Evolutionary conservation across 2,329 filamentous ascomycete species (phyloP).

Genomic region (Aspergillus viridinutans): DNA sequence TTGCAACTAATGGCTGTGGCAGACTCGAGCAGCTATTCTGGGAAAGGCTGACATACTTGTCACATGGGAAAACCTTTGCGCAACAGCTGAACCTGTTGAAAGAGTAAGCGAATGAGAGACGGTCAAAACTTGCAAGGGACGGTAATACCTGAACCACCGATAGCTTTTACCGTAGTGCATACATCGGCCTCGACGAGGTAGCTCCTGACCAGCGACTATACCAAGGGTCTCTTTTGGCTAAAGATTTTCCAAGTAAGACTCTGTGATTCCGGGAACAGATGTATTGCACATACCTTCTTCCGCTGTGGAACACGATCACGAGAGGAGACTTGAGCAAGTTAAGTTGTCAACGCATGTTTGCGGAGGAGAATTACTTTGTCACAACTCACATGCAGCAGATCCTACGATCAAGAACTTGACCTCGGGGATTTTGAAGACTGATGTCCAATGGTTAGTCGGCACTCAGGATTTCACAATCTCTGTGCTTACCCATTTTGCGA

Average conservation of each 20-base stretch:
- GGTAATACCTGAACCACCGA: conserved; percentile 51
- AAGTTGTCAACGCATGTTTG: background rate
- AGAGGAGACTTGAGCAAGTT: conserved; percentile 19
- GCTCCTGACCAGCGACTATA: conserved; percentile 51
- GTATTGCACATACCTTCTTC: conserved; percentile 33
- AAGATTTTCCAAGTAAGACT: background rate
- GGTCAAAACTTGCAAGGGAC: background rate
- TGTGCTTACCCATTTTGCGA: conserved; percentile 61
- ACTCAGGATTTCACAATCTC: background rate
- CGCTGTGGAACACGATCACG: conserved; percentile 28
- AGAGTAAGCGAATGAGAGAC: conserved; percentile 1
- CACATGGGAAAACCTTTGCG: conserved; percentile 54
- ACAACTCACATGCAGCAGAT: conserved; percentile 45
- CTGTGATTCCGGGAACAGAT: background rate
- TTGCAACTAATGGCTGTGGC: background rate
- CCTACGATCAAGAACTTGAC: conserved; percentile 73
- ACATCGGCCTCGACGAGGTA: conserved; percentile 52
- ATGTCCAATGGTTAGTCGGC: background rate
- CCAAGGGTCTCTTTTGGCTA: conserved; percentile 51
- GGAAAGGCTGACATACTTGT: conserved; percentile 41
- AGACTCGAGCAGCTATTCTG: background rate
- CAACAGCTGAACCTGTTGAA: conserved; percentile 52
- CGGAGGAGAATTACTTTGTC: background rate
- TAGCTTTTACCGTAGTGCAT: conserved; percentile 53
- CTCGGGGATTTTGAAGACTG: conserved; percentile 68